Conservation (phyloP, 805 yeast species). For the Priceomyces carsonii region DNA sequence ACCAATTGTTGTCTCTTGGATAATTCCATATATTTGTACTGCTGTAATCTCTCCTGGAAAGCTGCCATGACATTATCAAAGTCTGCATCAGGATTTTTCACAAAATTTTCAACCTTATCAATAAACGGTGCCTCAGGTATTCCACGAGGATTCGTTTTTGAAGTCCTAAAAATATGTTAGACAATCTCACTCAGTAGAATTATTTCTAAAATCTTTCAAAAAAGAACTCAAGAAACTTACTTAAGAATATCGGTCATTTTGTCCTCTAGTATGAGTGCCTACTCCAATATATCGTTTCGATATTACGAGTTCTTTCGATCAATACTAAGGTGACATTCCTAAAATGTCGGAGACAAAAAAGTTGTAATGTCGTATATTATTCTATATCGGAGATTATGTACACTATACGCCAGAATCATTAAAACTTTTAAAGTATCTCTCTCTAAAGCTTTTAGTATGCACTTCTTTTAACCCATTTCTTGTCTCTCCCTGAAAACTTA, state of each 20-base stretch:
- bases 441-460: slow-evolving; percentile 62
- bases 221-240: slow-evolving; percentile 19
- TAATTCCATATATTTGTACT: slow-evolving; percentile 84
- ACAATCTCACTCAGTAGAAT: slow-evolving; percentile 8
- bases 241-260: slow-evolving; percentile 31
- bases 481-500: slow-evolving; percentile 48
- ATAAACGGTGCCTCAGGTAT: slow-evolving; percentile 96
- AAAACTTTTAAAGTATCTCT: slow-evolving; percentile 73
- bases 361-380: too few species aligned
- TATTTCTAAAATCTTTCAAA: background rate
- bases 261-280: background rate
- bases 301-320: too few species aligned
- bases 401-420: slow-evolving; percentile 24
- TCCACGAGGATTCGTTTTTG: slow-evolving; percentile 82
- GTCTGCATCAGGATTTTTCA: slow-evolving; percentile 62
- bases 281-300: too few species aligned
- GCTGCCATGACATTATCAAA: slow-evolving; percentile 68
- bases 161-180: slow-evolving; percentile 43
- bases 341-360: too few species aligned
- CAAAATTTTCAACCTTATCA: slow-evolving; percentile 73
- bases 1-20: slow-evolving; percentile 50
- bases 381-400: background rate
- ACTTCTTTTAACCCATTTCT: slow-evolving; percentile 44
- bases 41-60: slow-evolving; percentile 86
- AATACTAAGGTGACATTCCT: too few species aligned